A percentile compares a stretch with the other conserved stretches of the same genome.
These are phyloP conservation scores for Rhizodiscina lignyota DNA, from an alignment of 495 filamentous ascomycete species.

Conservation along the genomic window DNA sequence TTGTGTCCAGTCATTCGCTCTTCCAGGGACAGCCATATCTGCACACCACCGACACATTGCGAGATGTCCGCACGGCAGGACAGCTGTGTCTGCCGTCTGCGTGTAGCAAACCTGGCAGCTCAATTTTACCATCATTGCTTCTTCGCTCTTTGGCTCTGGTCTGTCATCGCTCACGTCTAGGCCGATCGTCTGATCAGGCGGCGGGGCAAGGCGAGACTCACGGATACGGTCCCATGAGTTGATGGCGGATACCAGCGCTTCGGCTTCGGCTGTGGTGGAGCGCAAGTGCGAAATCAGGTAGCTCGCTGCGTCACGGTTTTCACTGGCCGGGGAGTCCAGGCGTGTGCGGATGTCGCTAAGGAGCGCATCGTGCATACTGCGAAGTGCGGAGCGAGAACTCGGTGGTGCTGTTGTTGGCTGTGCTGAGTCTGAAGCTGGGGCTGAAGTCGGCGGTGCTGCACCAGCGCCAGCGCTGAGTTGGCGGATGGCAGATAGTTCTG, in stretches of 20 bases:
- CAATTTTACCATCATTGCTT: slow-evolving; percentile 30
- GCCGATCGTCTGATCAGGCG: slow-evolving; percentile 1
- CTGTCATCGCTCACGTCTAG: slow-evolving; percentile 23
- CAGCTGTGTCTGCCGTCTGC: slow-evolving; percentile 34
- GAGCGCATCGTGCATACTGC: neutral
- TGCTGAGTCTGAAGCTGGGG: no score
- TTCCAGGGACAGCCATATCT: slow-evolving; percentile 15
- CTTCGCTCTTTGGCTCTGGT: slow-evolving; percentile 29
- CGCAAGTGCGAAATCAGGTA: no score
- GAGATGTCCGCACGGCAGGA: slow-evolving; percentile 39
- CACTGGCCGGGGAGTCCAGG: neutral
- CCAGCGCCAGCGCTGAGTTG: no score
- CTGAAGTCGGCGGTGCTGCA: no score
- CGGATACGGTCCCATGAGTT: neutral
- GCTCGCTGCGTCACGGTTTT: neutral
- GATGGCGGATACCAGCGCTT: neutral
- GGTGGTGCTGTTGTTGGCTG: no score
- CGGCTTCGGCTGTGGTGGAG: neutral
- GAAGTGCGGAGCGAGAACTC: no score
- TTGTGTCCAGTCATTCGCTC: slow-evolving; percentile 12
- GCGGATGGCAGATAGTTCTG: no score
- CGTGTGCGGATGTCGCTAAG: neutral
- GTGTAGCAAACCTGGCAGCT: slow-evolving; percentile 39
- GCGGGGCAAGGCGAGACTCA: no score
- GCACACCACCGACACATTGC: slow-evolving; percentile 33